A percentile compares a stretch with the other conserved stretches of the same genome.
These are phyloP conservation scores for Fusarium veterinarium DNA, from an alignment of 2,329 filamentous ascomycete species.

Conservation along the genomic window DNA sequence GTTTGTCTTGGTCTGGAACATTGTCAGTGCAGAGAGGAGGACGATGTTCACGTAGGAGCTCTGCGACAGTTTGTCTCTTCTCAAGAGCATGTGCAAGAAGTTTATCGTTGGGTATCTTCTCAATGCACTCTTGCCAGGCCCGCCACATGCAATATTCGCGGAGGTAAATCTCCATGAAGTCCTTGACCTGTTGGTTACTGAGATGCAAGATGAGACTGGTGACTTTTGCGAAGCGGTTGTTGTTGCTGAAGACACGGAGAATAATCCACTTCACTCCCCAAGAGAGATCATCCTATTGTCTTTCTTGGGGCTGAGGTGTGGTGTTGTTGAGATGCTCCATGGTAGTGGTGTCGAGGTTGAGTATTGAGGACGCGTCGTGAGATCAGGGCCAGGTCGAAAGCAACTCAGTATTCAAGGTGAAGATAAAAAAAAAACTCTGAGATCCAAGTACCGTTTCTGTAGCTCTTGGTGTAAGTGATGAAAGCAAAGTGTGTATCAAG, in stretches of 20 bases:
- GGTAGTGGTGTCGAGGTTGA: not conserved
- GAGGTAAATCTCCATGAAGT: conserved; percentile 41
- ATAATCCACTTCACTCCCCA: conserved; percentile 45
- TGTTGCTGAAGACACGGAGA: conserved; percentile 35
- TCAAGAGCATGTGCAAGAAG: conserved; percentile 17
- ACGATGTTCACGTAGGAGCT: conserved; percentile 30
- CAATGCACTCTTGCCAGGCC: conserved; percentile 29
- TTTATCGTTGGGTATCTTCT: conserved; percentile 16
- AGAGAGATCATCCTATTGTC: conserved; percentile 40
- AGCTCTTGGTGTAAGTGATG: not conserved
- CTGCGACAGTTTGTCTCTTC: conserved; percentile 7
- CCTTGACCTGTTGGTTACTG: conserved; percentile 30
- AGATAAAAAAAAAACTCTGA: not conserved
- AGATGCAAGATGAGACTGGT: conserved; percentile 34
- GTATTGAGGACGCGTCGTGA: not conserved
- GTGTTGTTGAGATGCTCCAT: not conserved
- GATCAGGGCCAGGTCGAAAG: not conserved
- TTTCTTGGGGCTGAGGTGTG: not conserved
- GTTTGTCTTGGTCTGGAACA: conserved; percentile 27
- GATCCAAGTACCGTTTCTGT: not conserved
- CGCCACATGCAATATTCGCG: conserved; percentile 33
- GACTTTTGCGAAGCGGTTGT: conserved; percentile 36
- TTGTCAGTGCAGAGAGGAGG: conserved; percentile 43
- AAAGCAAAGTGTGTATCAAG: not conserved
- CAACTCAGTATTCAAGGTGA: not conserved